Percentiles rank a stretch among this genome's conserved stretches.
phyloP scores from a whole-genome alignment of 345 rosid genomes.

The Bruguiera gymnorhiza region DNA sequence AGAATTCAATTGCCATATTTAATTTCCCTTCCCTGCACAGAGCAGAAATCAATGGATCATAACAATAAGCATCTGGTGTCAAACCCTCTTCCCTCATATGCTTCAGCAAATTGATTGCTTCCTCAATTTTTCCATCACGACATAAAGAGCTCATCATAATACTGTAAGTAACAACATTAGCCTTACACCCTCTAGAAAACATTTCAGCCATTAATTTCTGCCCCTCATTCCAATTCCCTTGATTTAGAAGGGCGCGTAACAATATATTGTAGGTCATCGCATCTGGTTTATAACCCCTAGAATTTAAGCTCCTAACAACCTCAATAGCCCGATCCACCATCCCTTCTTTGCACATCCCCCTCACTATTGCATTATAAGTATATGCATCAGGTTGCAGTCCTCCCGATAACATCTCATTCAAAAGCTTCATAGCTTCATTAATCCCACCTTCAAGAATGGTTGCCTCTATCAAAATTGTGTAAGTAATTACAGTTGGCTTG shows the following conservation, averaged over 20 bases:
- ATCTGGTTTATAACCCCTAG: conserved; percentile 61
- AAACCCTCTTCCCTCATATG: conserved; percentile 58
- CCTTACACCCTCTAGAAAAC: conserved; percentile 49
- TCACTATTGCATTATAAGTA: conserved; percentile 62
- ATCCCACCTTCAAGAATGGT: conserved; percentile 54
- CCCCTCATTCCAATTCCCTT: conserved; percentile 70
- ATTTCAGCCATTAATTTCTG: conserved; percentile 61
- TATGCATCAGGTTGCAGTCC: conserved; percentile 67
- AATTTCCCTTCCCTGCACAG: conserved; percentile 66
- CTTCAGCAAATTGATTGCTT: conserved; percentile 56
- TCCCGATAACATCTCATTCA: conserved; percentile 70
- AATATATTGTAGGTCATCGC: conserved; percentile 64
- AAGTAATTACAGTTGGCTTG: conserved; percentile 69
- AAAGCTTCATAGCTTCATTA: conserved; percentile 61
- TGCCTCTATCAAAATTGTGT: conserved; percentile 83
- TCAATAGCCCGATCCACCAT: conserved; percentile 54
- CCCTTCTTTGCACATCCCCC: conserved; percentile 76
- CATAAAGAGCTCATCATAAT: conserved; percentile 62
- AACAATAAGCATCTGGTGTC: conserved; percentile 67
- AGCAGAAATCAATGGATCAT: conserved; percentile 80
- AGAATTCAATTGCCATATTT: conserved; percentile 68
- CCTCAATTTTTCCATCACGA: conserved; percentile 59
- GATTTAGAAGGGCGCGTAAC: conserved; percentile 54
- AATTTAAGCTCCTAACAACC: conserved; percentile 45
- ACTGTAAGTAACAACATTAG: conserved; percentile 71